A percentile compares a stretch with the other conserved stretches of the same genome.
Conservation (phyloP, 2,329 filamentous ascomycete species). For the Coniochaeta ligniaria region DNA sequence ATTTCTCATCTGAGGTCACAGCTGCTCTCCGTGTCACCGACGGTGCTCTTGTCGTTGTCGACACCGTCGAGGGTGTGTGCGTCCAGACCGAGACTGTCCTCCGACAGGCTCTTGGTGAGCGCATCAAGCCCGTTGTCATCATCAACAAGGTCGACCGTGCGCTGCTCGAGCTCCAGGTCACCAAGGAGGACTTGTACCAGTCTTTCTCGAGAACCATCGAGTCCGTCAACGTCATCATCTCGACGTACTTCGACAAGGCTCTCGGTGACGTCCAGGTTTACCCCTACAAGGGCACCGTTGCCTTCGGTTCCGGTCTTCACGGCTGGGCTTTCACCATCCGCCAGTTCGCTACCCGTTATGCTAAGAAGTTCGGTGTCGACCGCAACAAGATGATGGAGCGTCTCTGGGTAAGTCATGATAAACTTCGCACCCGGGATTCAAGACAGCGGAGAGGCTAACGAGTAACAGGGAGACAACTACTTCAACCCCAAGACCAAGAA, state of each 20-base stretch:
- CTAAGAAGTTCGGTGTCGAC: constrained; percentile 99
- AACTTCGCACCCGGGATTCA: not conserved
- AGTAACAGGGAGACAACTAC: constrained; percentile 76
- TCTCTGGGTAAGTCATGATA: constrained; percentile 72
- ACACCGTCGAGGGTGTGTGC: constrained; percentile 99
- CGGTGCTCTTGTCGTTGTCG: constrained; percentile 98
- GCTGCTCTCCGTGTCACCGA: constrained; percentile 99
- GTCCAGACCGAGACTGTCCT: constrained; percentile 99
- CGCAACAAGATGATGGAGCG: constrained; percentile 99
- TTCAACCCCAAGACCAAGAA: constrained; percentile 99
- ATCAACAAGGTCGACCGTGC: constrained; percentile 99
- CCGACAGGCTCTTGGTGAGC: constrained; percentile 97
- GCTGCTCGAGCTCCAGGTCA: constrained; percentile 96
- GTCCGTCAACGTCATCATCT: constrained; percentile 99
- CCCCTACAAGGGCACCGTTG: constrained; percentile 94
- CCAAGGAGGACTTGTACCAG: constrained; percentile 99
- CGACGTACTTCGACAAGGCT: constrained; percentile 94
- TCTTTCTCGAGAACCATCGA: constrained; percentile 99
- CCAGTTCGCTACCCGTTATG: constrained; percentile 91
- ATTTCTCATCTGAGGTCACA: constrained; percentile 99
- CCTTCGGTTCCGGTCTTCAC: constrained; percentile 99
- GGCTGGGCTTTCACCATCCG: constrained; percentile 99
- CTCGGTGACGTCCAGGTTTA: constrained; percentile 98
- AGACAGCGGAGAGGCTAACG: not conserved
- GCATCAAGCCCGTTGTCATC: constrained; percentile 98